These are phyloP conservation scores for Apiotrichum siamense DNA, from an alignment of 1,284 basidiomycete genomes.

Conservation along the genomic window DNA sequence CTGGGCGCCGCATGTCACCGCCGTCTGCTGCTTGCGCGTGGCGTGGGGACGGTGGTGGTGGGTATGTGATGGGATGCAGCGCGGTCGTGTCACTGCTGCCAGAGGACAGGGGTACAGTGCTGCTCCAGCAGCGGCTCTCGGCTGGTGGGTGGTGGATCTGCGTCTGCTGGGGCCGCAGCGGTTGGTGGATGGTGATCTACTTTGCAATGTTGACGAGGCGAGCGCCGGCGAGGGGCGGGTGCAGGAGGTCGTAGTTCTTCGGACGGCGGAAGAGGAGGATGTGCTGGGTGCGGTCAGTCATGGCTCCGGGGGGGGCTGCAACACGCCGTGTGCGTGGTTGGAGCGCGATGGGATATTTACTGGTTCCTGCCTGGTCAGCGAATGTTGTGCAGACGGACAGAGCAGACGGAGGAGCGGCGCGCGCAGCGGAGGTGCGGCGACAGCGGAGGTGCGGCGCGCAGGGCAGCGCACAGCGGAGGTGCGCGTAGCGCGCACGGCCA, in stretches of 20 bases:
- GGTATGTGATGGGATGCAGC: no score
- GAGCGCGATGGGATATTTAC: constrained; percentile 13
- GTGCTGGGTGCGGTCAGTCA: constrained; percentile 21
- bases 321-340: neutral
- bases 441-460: no score
- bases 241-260: constrained; percentile 38
- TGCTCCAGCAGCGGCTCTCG: no score
- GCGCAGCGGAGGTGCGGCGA: neutral
- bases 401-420: neutral
- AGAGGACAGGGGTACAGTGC: no score
- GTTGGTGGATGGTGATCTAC: constrained; percentile 4
- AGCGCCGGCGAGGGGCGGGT: constrained; percentile 31
- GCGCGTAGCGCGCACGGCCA: no score
- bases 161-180: neutral
- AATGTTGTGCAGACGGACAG: neutral
- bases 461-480: no score
- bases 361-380: constrained; percentile 27
- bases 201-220: constrained; percentile 24
- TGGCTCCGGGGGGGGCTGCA: no score
- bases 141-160: no score
- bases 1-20: no score
- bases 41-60: no score
- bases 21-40: no score
- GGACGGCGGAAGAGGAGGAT: constrained; percentile 45
- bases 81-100: no score